Base-by-base conservation (phyloP, 2,329 filamentous ascomycete genomes). In the Penicillium verrucosum region DNA sequence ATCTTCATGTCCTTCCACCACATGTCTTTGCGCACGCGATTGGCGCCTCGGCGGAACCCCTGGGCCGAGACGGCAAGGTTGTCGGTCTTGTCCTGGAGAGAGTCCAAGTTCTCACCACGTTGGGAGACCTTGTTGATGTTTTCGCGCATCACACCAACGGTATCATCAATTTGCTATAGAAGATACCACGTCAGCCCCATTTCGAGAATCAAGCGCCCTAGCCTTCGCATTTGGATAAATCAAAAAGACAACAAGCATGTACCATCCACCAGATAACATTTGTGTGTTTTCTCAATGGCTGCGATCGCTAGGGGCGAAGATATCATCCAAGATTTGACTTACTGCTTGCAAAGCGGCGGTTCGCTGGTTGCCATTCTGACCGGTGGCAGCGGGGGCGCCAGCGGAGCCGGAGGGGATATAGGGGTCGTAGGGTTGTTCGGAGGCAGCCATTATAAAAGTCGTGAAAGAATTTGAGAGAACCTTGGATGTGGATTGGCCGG, bases 1-100 rank as follows among this genome's bases (percentile, higher is more conserved):
- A 99, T 99, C 86, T 97, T 97, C 91, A 97, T 96, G 73, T 97
- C 93, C 85, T 97, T 97, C 93, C 92, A 97, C 93, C 93, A 97
- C 93, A 97, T 97, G 60, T 96, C 88, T 82, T 92, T 93, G 77
- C 94, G 87, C 68, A 99, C 93, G 69, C 91, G 84, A 82, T 97
- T 99, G 77, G 95, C 94, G 64, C 94, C 93, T 66, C 92, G 88
- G 70, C 92, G 90, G 85, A 99, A 99, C 61, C 91, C 92, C 76
- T 96, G 92, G 58, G 94, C 93, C 36, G 92, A 96, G 62, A 88
- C 86, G 59, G 92, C 92, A 66, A 99, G 84, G 78, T 96, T 95
- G 80, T 97, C 87, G 57, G 78, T 97, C 84, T 96, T 96, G 77
- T 94, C 89, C 79, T 96, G 90, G 60, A 97, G 85, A 48, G 87